Conservation (phyloP, 108 stramenopile species). For the Chaetoceros muelleri region DNA sequence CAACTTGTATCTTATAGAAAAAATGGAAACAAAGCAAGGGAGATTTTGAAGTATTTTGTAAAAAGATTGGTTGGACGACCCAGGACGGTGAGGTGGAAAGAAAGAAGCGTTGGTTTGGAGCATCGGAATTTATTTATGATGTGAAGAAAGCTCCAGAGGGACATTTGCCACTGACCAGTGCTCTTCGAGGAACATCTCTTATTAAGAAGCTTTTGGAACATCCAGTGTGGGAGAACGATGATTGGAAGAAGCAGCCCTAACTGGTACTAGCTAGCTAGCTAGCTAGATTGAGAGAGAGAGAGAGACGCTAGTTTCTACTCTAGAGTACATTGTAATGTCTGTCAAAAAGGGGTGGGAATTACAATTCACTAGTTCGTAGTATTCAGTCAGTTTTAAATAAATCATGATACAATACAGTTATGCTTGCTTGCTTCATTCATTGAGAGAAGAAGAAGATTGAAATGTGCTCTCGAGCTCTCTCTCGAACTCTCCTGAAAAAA, state of each 20-base stretch:
- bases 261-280: too few relatives aligned
- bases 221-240: slow-evolving; percentile 91
- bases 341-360: too few relatives aligned
- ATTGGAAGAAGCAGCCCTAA: slow-evolving; percentile 87
- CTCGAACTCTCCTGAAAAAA: too few relatives aligned
- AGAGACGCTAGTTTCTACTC: too few relatives aligned
- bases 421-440: too few relatives aligned
- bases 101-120: slow-evolving; percentile 96
- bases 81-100: slow-evolving; percentile 88
- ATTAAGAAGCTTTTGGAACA: slow-evolving; percentile 84
- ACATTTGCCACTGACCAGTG: slow-evolving; percentile 93
- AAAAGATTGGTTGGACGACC: slow-evolving; percentile 94
- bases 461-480: too few relatives aligned
- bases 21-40: slow-evolving; percentile 79
- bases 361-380: too few relatives aligned
- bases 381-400: neutral
- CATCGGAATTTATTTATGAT: slow-evolving; percentile 93
- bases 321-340: too few relatives aligned
- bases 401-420: neutral
- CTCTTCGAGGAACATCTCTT: slow-evolving; percentile 86
- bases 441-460: too few relatives aligned
- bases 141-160: slow-evolving; percentile 91
- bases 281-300: too few relatives aligned
- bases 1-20: slow-evolving; percentile 43
- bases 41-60: slow-evolving; percentile 90